A percentile compares a stretch with the other conserved stretches of the same genome.
Evolutionary conservation across 331 rosid species (phyloP).

Genomic region (Phaseolus coccineus): DNA sequence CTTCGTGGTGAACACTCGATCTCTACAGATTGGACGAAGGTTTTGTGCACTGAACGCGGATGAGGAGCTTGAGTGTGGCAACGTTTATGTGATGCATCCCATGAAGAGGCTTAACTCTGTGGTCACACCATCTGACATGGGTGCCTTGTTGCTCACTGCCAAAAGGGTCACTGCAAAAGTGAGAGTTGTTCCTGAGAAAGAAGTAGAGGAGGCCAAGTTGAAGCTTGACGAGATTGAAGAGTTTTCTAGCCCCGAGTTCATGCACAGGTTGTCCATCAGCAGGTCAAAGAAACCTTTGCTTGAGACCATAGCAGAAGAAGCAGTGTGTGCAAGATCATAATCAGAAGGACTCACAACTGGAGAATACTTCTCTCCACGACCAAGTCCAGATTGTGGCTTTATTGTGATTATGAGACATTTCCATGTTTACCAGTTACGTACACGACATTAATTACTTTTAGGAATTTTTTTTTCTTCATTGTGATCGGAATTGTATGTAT

Average conservation of each 20-base stretch:
- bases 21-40: slow-evolving; percentile 62
- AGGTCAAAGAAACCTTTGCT: slow-evolving; percentile 83
- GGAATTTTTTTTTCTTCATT: not conserved
- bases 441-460: not conserved
- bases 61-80: slow-evolving; percentile 71
- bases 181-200: slow-evolving; percentile 45
- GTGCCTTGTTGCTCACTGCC: slow-evolving; percentile 58
- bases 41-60: slow-evolving; percentile 74
- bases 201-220: slow-evolving; percentile 37
- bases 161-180: slow-evolving; percentile 53
- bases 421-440: not conserved
- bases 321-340: slow-evolving; percentile 36
- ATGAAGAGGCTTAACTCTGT: slow-evolving; percentile 73
- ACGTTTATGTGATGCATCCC: slow-evolving; percentile 70
- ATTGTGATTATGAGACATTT: not conserved
- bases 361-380: not conserved
- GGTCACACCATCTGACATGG: slow-evolving; percentile 69
- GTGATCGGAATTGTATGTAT: slow-evolving; percentile 48
- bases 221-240: slow-evolving; percentile 67
- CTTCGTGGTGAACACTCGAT: slow-evolving; percentile 65
- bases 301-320: slow-evolving; percentile 84
- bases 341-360: not conserved
- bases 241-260: slow-evolving; percentile 59
- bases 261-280: slow-evolving; percentile 67
- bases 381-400: not conserved